Percentiles rank a stretch among this genome's conserved stretches.
Conservation (phyloP, 2,329 filamentous ascomycete genomes). For the Plectosphaerella sp. region DNA sequence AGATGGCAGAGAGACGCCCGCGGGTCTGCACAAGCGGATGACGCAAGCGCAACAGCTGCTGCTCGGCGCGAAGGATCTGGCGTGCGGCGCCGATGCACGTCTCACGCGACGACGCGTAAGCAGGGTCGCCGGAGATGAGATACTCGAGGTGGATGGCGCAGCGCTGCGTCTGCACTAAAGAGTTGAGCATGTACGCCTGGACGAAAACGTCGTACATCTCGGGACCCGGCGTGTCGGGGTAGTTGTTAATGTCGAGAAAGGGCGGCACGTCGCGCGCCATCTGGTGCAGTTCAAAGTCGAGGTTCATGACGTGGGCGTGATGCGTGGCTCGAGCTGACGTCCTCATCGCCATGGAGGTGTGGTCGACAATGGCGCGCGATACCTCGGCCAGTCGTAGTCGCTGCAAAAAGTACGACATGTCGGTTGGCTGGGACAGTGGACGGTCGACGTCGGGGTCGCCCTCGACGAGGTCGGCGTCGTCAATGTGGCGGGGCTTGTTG, state of each 20-base stretch:
- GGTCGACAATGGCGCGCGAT: conserved; percentile 34
- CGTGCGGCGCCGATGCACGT: conserved; percentile 30
- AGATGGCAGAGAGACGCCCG: conserved; percentile 23
- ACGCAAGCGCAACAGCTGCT: conserved; percentile 24
- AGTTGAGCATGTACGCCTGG: conserved; percentile 31
- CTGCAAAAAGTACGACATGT: conserved; percentile 38
- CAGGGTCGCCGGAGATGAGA: conserved; percentile 28
- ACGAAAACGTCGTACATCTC: conserved; percentile 23
- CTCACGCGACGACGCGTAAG: conserved; percentile 30
- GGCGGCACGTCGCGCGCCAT: conserved; percentile 23
- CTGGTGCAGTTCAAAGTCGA: conserved; percentile 27
- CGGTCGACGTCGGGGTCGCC: conserved; percentile 14
- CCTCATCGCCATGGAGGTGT: conserved; percentile 13
- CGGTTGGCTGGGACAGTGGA: conserved; percentile 30
- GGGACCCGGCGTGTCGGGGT: conserved; percentile 13
- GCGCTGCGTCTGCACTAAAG: conserved; percentile 29
- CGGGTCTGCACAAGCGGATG: conserved; percentile 17
- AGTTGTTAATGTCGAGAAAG: conserved; percentile 29
- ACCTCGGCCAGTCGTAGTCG: conserved; percentile 33
- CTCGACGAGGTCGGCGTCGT: conserved; percentile 28
- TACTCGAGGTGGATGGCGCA: conserved; percentile 33
- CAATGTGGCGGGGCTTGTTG: conserved; percentile 32
- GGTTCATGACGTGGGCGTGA: conserved; percentile 21
- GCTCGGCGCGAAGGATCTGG: conserved; percentile 28
- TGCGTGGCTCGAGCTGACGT: conserved; percentile 13